Conservation (phyloP, 1,139 yeast species). For the Suhomyces ambrosiae region DNA sequence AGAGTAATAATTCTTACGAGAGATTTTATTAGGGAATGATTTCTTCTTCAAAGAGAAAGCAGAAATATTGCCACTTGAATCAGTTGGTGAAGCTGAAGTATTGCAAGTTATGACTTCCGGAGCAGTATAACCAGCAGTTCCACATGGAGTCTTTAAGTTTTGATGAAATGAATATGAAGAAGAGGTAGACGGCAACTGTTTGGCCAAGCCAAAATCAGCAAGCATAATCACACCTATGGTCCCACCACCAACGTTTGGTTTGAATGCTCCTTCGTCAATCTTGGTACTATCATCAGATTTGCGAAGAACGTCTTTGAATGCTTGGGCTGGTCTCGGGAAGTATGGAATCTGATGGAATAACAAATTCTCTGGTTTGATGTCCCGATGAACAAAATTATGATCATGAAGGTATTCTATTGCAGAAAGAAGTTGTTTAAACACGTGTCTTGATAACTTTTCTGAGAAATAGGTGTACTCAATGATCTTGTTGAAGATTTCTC, state of each 20-base stretch:
- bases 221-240: conserved; percentile 83
- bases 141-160: conserved; percentile 83
- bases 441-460: conserved; percentile 82
- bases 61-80: background rate
- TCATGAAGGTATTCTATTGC: conserved; percentile 83
- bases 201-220: conserved; percentile 93
- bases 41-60: conserved; percentile 13
- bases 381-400: conserved; percentile 90
- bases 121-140: conserved; percentile 90
- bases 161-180: conserved; percentile 36
- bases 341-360: conserved; percentile 55
- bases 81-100: conserved; percentile 14
- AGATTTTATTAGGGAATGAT: conserved; percentile 22
- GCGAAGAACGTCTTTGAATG: conserved; percentile 47
- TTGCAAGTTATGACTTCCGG: conserved; percentile 79
- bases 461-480: conserved; percentile 88
- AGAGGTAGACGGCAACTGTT: conserved; percentile 67
- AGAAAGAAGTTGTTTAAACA: conserved; percentile 78
- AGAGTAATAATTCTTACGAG: conserved; percentile 76
- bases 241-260: conserved; percentile 83
- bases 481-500: conserved; percentile 92
- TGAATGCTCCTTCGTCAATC: conserved; percentile 83
- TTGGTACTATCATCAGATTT: conserved; percentile 77
- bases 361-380: conserved; percentile 91
- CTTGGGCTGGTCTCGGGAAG: conserved; percentile 49